Conservation (phyloP, 139 green algal genomes). For the Micractinium conductrix region DNA sequence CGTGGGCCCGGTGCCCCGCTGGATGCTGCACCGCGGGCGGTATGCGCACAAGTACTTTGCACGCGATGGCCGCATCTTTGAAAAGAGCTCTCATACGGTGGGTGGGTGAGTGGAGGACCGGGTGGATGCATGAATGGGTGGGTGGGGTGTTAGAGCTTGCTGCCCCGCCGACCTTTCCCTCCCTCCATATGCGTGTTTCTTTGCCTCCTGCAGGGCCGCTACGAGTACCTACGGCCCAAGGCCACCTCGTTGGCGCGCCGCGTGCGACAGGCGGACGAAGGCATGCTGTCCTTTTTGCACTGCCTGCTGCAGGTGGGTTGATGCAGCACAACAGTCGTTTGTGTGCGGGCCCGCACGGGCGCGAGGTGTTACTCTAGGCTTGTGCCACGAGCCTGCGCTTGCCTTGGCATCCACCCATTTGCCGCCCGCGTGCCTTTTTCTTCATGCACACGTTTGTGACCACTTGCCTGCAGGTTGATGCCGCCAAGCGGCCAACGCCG, state of each 20-base stretch:
- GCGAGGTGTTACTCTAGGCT: background rate
- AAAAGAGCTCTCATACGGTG: conserved; percentile 60
- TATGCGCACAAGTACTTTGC: conserved; percentile 90
- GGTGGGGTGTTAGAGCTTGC: background rate
- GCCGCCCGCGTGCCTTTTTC: conserved; percentile 14
- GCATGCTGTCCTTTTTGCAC: conserved; percentile 75
- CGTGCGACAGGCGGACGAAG: conserved; percentile 68
- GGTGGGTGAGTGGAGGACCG: background rate
- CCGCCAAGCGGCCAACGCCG: conserved; percentile 66
- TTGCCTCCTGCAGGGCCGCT: conserved; percentile 52
- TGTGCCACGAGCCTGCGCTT: background rate
- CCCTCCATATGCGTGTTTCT: background rate
- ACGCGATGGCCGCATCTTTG: conserved; percentile 71
- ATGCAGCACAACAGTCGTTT: background rate
- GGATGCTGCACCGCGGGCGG: conserved; percentile 76
- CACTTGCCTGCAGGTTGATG: conserved; percentile 53
- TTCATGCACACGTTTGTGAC: too few species aligned
- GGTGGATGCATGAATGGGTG: background rate
- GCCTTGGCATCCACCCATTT: background rate
- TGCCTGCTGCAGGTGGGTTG: conserved; percentile 57
- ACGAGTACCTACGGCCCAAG: conserved; percentile 81
- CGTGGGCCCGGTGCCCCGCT: conserved; percentile 80
- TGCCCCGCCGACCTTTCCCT: background rate
- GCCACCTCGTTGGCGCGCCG: conserved; percentile 62
- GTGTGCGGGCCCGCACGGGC: background rate